phyloP scores from a whole-genome alignment of 2,329 filamentous ascomycete genomes.

The Stromatinia cepivora region DNA sequence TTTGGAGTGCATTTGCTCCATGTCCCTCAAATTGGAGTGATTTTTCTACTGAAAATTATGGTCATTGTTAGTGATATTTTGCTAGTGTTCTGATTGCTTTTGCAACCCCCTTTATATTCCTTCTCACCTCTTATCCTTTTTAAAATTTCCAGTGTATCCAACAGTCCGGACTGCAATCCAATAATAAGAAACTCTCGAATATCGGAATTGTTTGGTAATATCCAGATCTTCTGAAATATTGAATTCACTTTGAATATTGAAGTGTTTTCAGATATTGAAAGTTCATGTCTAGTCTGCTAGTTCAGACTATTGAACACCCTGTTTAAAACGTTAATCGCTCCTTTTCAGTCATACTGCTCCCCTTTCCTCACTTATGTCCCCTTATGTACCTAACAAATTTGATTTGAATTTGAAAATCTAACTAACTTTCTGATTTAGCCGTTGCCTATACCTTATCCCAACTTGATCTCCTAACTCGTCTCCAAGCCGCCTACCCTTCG shows the following conservation, averaged over 20 bases:
- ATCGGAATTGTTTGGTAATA: too few relatives aligned
- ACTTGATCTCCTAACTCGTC: slow-evolving; percentile 69
- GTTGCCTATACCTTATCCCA: slow-evolving; percentile 71
- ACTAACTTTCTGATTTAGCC: slow-evolving; percentile 42
- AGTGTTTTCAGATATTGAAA: too few relatives aligned
- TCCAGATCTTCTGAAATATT: not conserved
- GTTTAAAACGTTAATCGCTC: not conserved
- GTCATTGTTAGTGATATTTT: slow-evolving; percentile 52
- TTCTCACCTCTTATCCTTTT: not conserved
- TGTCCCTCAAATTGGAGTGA: slow-evolving; percentile 73
- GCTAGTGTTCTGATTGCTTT: not conserved
- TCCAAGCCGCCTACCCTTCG: slow-evolving; percentile 63
- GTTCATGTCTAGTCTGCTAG: too few relatives aligned
- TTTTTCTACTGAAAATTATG: slow-evolving; percentile 73
- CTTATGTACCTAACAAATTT: not conserved
- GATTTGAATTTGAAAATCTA: too few relatives aligned
- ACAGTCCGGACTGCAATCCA: too few relatives aligned
- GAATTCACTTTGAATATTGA: not conserved
- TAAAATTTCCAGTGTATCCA: too few relatives aligned
- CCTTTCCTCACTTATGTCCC: not conserved
- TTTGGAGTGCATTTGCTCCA: slow-evolving; percentile 84
- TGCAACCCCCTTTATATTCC: not conserved
- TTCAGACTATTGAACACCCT: too few relatives aligned
- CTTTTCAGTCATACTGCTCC: not conserved
- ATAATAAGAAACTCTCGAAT: too few relatives aligned